A percentile compares a stretch with the other conserved stretches of the same genome.
Evolutionary conservation across 1,284 basidiomycete species (phyloP).

Genomic region (Sporisorium scitamineum): DNA sequence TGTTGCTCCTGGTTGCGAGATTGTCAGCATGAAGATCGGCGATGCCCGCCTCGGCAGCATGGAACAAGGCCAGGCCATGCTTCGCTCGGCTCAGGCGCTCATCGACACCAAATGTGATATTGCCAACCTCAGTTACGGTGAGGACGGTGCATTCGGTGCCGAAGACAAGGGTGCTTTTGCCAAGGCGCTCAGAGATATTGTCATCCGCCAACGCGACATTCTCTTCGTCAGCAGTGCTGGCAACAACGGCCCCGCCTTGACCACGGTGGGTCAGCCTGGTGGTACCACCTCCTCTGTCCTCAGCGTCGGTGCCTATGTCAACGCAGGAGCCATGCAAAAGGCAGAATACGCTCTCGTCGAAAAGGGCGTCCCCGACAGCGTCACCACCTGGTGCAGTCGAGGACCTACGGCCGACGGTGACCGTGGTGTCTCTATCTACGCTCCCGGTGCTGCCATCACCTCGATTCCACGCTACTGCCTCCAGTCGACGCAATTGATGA

Average conservation of each 20-base stretch:
- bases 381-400: conserved; percentile 70
- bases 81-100: conserved; percentile 69
- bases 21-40: conserved; percentile 66
- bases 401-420: conserved; percentile 68
- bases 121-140: conserved; percentile 69
- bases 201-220: conserved; percentile 64
- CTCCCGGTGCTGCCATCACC: conserved; percentile 69
- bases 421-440: conserved; percentile 66
- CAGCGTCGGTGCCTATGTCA: conserved; percentile 69
- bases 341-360: conserved; percentile 69
- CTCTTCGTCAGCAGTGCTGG: conserved; percentile 67
- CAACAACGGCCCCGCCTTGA: conserved; percentile 69
- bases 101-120: conserved; percentile 68
- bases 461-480: conserved; percentile 69
- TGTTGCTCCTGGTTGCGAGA: conserved; percentile 68
- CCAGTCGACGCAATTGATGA: conserved; percentile 67
- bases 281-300: conserved; percentile 67
- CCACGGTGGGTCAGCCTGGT: conserved; percentile 68
- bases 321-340: conserved; percentile 68
- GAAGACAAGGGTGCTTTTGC: conserved; percentile 69
- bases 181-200: conserved; percentile 58
- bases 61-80: conserved; percentile 69
- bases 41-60: conserved; percentile 65
- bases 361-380: conserved; percentile 62
- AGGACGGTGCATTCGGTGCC: conserved; percentile 66